Percentiles rank a stretch among this genome's conserved stretches.
These are phyloP conservation scores for Pichia cephalocereana DNA, from an alignment of 805 yeast species.

Conservation along the genomic window DNA sequence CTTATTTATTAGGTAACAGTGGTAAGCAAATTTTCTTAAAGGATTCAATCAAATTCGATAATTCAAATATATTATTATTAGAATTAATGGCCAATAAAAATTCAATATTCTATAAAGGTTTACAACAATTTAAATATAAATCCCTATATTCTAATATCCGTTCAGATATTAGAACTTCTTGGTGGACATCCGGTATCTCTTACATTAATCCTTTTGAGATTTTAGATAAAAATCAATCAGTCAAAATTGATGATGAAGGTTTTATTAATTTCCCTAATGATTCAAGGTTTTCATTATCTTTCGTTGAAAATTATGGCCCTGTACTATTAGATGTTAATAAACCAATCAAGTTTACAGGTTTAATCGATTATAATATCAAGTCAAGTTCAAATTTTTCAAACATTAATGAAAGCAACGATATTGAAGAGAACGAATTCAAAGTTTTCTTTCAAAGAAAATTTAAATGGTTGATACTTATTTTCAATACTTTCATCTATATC, in stretches of 20 bases:
- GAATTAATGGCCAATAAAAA: slow-evolving; percentile 54
- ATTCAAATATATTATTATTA: slow-evolving; percentile 39
- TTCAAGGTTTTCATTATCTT: slow-evolving; percentile 31
- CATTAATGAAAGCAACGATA: slow-evolving; percentile 10
- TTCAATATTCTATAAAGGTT: slow-evolving; percentile 51
- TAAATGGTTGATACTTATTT: slow-evolving; percentile 40
- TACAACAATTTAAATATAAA: slow-evolving; percentile 42
- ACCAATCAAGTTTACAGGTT: slow-evolving; percentile 28
- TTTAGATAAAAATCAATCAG: slow-evolving; percentile 24
- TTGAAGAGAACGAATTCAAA: slow-evolving; percentile 7
- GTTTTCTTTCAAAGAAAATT: slow-evolving; percentile 22
- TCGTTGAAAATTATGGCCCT: slow-evolving; percentile 45
- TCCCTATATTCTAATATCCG: slow-evolving; percentile 66
- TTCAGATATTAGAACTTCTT: slow-evolving; percentile 73
- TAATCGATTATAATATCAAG: slow-evolving; percentile 11
- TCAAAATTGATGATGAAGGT: slow-evolving; percentile 33
- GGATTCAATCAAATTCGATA: slow-evolving; percentile 25
- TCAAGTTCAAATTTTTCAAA: slow-evolving; percentile 1
- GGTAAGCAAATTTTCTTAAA: slow-evolving; percentile 67
- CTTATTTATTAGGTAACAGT: slow-evolving; percentile 57
- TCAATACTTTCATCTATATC: slow-evolving; percentile 39
- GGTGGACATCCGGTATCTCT: slow-evolving; percentile 75
- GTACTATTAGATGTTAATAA: slow-evolving; percentile 43
- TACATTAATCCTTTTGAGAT: slow-evolving; percentile 47
- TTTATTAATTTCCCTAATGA: slow-evolving; percentile 32